These are phyloP conservation scores for Phytophthora fragariaefolia DNA, from an alignment of 352 stramenopile genomes.

Conservation along the genomic window DNA sequence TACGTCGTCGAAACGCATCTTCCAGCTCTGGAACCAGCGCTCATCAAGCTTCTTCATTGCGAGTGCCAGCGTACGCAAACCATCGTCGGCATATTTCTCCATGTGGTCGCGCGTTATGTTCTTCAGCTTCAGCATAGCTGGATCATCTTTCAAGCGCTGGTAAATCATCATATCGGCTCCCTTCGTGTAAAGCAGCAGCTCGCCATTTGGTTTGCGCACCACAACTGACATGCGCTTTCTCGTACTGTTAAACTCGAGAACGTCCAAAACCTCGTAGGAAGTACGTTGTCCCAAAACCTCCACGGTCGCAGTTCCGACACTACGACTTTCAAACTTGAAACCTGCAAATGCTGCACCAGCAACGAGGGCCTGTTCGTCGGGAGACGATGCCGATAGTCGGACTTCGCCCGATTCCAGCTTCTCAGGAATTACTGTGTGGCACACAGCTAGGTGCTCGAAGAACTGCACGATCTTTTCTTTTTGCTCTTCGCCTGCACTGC, in stretches of 20 bases:
- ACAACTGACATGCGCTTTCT: slow-evolving; percentile 84
- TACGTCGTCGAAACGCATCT: slow-evolving; percentile 71
- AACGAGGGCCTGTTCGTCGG: slow-evolving; percentile 88
- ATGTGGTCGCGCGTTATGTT: slow-evolving; percentile 78
- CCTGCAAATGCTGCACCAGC: slow-evolving; percentile 71
- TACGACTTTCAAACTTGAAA: slow-evolving; percentile 73
- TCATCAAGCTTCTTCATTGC: slow-evolving; percentile 75
- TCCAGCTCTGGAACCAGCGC: slow-evolving; percentile 79
- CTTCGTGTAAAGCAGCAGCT: slow-evolving; percentile 82
- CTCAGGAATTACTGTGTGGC: slow-evolving; percentile 84
- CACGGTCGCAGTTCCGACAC: slow-evolving; percentile 56
- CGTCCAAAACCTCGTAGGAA: slow-evolving; percentile 68
- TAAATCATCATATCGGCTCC: slow-evolving; percentile 96
- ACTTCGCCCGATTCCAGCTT: slow-evolving; percentile 69
- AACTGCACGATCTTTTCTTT: slow-evolving; percentile 73
- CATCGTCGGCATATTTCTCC: slow-evolving; percentile 85
- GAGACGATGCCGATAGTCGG: slow-evolving; percentile 76
- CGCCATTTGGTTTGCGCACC: slow-evolving; percentile 56
- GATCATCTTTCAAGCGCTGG: slow-evolving; percentile 64
- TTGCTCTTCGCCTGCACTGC: slow-evolving; percentile 45
- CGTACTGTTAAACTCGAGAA: slow-evolving; percentile 84
- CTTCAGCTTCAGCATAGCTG: slow-evolving; percentile 57
- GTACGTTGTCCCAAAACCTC: slow-evolving; percentile 55
- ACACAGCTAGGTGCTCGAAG: slow-evolving; percentile 87
- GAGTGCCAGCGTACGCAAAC: slow-evolving; percentile 84